Evolutionary conservation across 257 asterid species (phyloP), one percentile per base, ranked within the genome.

Genomic region (Rubia yunnanensis): DNA sequence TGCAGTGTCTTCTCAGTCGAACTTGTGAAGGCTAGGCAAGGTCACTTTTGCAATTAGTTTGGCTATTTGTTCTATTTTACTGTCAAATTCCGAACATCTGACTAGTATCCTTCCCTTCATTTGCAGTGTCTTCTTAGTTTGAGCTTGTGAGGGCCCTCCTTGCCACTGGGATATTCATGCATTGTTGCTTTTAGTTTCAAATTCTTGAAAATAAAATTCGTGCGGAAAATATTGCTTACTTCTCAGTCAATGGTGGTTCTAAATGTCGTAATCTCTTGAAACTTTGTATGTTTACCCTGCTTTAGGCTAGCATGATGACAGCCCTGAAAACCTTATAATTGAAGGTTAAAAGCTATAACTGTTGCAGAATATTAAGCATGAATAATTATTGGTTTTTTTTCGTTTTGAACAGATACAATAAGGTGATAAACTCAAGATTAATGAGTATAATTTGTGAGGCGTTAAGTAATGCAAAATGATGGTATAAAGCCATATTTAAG

Each of bases 81-180:
- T 36, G 17, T 23, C 64, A 46, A 69, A 48, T 54, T 63, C 24
- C 1, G 14, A 63, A 41, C 15, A 28, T 60, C 46, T 78, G 66
- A 74, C 60, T 54, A 18, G 24, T 73, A 20, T 28, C 44, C 18
- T 48, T 10, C 46, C 20, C 76, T 60, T 46, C 61, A 63, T 70
- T 53, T 74, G 78, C 89, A 89, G 96, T 78, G 38, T 87, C 95
- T 72, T 80, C 94, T 74, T 91, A 89, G 80, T 70, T 80, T 63
- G 96, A 83, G 83, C 96, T 89, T 18, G 79, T 87, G 70, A 78
- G 79, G 83, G 82, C 94, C 58, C 91, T 89, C 78, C 96, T 89
- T 73, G 88, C 80, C 63, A 85, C 96, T 23, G 96, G 82, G 95
- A 95, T 86, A 81, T 56, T 59, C 32, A 67, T 70, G 58, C 60